Conservation (phyloP, 169 alveolate genomes). For the Eimeria tenella region DNA sequence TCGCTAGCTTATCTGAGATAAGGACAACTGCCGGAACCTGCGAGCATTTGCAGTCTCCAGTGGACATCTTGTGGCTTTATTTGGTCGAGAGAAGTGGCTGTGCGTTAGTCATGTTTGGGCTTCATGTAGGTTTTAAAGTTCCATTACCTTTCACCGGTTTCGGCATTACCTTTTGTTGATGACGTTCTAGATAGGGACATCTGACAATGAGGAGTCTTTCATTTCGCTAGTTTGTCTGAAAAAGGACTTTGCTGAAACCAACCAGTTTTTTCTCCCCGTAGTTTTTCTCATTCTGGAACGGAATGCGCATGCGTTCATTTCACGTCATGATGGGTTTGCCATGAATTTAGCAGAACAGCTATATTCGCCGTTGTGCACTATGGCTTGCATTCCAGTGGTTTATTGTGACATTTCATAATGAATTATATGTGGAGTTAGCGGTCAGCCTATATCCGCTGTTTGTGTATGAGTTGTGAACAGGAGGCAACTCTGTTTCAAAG, state of each 20-base stretch:
- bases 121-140: not conserved
- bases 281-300: not conserved
- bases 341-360: not conserved
- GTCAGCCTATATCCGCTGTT: not conserved
- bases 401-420: not conserved
- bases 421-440: not conserved
- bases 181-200: slow-evolving; percentile 73
- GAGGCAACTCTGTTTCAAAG: slow-evolving; percentile 83
- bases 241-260: not conserved
- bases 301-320: not conserved
- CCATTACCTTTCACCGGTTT: not conserved
- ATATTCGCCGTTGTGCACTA: not conserved
- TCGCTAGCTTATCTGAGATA: slow-evolving; percentile 51
- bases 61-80: not conserved
- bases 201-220: slow-evolving; percentile 46
- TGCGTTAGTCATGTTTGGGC: not conserved
- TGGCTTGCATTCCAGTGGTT: not conserved
- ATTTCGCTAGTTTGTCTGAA: slow-evolving; percentile 46
- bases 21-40: not conserved
- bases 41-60: too few species aligned
- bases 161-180: slow-evolving; percentile 9
- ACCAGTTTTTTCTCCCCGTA: not conserved
- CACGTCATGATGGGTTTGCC: not conserved
- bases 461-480: not conserved
- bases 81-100: not conserved